Conservation (phyloP, 148 eudicot species). For the Cornus kousa region DNA sequence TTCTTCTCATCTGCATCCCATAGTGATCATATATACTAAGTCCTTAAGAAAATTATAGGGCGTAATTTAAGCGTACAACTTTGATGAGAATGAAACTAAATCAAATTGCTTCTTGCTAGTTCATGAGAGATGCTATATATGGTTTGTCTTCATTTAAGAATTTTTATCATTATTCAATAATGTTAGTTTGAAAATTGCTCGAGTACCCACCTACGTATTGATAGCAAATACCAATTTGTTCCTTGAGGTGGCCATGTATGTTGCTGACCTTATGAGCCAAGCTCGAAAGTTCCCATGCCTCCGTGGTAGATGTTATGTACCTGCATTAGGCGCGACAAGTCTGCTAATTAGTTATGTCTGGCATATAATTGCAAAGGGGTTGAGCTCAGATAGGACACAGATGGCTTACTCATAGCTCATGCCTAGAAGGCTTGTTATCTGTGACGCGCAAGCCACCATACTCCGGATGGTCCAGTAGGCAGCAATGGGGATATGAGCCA, state of each 20-base stretch:
- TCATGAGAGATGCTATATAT: background rate
- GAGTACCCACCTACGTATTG: conserved; percentile 65
- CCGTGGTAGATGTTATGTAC: conserved; percentile 60
- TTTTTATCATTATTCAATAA: background rate
- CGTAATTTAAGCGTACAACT: background rate
- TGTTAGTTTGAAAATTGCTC: background rate
- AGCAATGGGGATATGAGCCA: conserved; percentile 74
- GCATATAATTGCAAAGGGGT: background rate
- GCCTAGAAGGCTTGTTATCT: conserved; percentile 63
- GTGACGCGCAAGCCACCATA: conserved; percentile 70
- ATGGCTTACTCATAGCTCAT: conserved; percentile 69
- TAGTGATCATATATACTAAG: background rate
- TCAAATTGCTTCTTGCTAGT: background rate
- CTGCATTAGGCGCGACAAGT: conserved; percentile 25
- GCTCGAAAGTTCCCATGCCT: conserved; percentile 92
- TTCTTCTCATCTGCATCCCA: conserved; percentile 77
- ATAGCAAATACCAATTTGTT: conserved; percentile 62
- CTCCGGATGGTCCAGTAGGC: conserved; percentile 94
- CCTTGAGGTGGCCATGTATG: conserved; percentile 70
- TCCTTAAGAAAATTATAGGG: background rate
- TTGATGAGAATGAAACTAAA: background rate
- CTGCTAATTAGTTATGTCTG: background rate
- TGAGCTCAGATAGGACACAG: background rate
- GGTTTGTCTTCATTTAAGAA: background rate
- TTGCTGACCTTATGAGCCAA: conserved; percentile 74